These are phyloP conservation scores for Candida alai DNA, from an alignment of 805 yeast genomes.

Conservation along the genomic window DNA sequence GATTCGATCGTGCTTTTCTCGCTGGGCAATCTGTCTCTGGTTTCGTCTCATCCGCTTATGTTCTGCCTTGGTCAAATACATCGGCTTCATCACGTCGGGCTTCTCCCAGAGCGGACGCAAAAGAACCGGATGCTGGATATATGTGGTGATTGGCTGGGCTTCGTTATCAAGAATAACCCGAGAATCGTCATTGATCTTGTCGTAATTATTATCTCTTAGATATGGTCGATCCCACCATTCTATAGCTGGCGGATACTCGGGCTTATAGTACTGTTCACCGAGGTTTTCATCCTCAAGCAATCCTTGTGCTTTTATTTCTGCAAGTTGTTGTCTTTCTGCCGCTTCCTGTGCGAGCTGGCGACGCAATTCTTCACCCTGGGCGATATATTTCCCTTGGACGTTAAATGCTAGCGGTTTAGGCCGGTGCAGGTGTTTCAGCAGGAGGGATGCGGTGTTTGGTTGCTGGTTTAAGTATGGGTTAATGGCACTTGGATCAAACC, in stretches of 20 bases:
- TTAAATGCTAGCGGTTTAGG: conserved; percentile 48
- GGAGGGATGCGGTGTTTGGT: not conserved
- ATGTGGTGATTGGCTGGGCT: conserved; percentile 54
- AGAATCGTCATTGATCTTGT: conserved; percentile 23
- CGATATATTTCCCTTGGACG: conserved; percentile 60
- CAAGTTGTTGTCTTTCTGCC: conserved; percentile 15
- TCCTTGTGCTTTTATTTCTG: conserved; percentile 36
- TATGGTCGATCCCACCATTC: conserved; percentile 91
- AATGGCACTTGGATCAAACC: conserved; percentile 31
- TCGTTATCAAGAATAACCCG: conserved; percentile 33
- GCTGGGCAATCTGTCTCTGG: conserved; percentile 57
- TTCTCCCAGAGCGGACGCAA: conserved; percentile 56
- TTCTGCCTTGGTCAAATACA: conserved; percentile 75
- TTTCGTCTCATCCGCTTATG: conserved; percentile 68
- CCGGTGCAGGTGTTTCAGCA: conserved; percentile 10
- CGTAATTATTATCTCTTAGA: conserved; percentile 37
- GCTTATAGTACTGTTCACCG: conserved; percentile 55
- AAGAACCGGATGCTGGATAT: conserved; percentile 80
- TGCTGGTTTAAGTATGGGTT: conserved; percentile 38
- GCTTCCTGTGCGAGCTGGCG: conserved; percentile 32
- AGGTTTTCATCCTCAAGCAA: conserved; percentile 46
- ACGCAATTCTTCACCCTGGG: conserved; percentile 50
- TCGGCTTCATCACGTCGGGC: conserved; percentile 34
- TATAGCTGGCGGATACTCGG: conserved; percentile 51
- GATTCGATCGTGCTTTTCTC: conserved; percentile 73